Percentiles rank a stretch among this genome's conserved stretches.
phyloP scores from a whole-genome alignment of 176 grass and related monocot genomes.

The Triticum monococcum region DNA sequence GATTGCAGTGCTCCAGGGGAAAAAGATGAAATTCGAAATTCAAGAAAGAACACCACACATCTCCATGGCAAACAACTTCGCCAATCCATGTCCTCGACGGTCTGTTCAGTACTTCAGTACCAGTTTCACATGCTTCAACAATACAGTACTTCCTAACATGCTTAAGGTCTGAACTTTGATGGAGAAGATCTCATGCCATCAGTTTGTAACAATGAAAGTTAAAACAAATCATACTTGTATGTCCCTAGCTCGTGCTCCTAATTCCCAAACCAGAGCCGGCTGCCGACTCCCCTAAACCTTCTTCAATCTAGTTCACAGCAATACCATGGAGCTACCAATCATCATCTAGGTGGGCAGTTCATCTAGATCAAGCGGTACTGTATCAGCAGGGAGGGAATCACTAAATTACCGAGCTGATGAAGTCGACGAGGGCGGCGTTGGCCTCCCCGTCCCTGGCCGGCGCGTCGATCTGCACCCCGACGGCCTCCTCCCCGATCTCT shows the following conservation, averaged over 20 bases:
- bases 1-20: background rate
- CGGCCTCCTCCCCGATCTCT: slow-evolving; percentile 86
- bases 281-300: background rate
- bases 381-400: background rate
- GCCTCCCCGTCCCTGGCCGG: slow-evolving; percentile 92
- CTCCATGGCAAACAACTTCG: background rate
- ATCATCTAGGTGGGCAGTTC: background rate
- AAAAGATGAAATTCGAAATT: background rate
- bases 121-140: background rate
- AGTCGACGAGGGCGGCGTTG: slow-evolving; percentile 86
- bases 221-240: too few species aligned
- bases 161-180: too few species aligned
- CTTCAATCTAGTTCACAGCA: background rate
- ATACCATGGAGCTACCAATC: background rate
- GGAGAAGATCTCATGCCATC: background rate
- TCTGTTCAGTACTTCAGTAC: background rate
- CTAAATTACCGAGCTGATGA: slow-evolving; percentile 74
- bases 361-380: background rate
- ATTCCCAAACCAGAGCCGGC: too few species aligned
- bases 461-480: slow-evolving; percentile 93
- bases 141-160: background rate
- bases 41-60: background rate
- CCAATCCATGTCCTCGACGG: background rate
- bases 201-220: background rate
- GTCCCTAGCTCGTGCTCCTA: too few species aligned